Evolutionary conservation across 768 basidiomycete species (phyloP).

Genomic region (Suillus plorans): DNA sequence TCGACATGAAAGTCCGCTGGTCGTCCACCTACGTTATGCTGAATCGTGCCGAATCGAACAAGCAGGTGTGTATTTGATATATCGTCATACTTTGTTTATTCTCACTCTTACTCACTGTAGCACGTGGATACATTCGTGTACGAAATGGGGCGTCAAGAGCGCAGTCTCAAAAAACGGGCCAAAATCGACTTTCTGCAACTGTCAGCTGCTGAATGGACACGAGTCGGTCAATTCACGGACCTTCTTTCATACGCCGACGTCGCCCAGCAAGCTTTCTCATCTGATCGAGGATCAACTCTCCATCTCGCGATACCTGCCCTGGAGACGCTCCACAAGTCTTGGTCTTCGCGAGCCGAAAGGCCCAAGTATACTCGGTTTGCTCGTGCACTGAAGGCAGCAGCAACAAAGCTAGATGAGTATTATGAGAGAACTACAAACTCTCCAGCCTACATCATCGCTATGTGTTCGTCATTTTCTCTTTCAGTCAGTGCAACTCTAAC

Average conservation of each 20-base stretch:
- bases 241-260: constrained; percentile 22
- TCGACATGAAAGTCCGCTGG: constrained; percentile 34
- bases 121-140: constrained; percentile 16
- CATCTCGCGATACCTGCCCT: too few species aligned
- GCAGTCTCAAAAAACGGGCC: constrained; percentile 12
- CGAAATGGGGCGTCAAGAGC: constrained; percentile 10
- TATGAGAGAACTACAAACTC: constrained; percentile 32
- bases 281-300: too few species aligned
- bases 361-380: constrained; percentile 21
- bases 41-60: constrained; percentile 16
- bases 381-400: constrained; percentile 25
- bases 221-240: constrained; percentile 16
- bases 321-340: too few species aligned
- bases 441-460: constrained; percentile 31
- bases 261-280: too few species aligned
- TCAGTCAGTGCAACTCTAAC: not conserved
- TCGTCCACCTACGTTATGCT: constrained; percentile 27
- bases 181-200: constrained; percentile 20
- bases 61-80: constrained; percentile 12
- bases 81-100: not conserved
- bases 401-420: constrained; percentile 34
- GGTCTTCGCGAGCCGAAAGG: not conserved
- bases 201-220: constrained; percentile 21
- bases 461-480: too few species aligned
- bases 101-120: constrained; percentile 9